phyloP scores from a whole-genome alignment of 192 early-diverging fungal species.

The Linnemannia elongata region DNA sequence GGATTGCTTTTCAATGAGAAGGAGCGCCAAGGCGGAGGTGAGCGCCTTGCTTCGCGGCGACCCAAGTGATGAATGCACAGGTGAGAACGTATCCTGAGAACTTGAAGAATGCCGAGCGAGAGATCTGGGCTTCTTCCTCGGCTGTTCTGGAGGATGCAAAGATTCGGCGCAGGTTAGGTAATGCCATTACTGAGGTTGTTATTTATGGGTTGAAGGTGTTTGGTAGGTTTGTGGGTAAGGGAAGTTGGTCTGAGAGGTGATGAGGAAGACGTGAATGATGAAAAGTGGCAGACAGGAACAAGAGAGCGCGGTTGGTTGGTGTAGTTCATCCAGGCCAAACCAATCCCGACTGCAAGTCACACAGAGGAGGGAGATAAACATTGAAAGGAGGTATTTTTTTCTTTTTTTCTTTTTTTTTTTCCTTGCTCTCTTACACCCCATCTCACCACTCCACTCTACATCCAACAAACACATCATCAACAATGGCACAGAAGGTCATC shows the following conservation, averaged over 20 bases:
- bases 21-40: slow-evolving; percentile 32
- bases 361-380: not conserved
- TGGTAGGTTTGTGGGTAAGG: not conserved
- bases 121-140: slow-evolving; percentile 70
- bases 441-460: not conserved
- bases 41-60: slow-evolving; percentile 46
- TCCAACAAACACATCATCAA: slow-evolving; percentile 1
- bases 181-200: slow-evolving; percentile 49
- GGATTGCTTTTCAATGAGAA: not conserved
- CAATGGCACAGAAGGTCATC: slow-evolving; percentile 47
- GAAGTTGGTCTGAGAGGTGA: not conserved
- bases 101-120: slow-evolving; percentile 71
- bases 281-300: not conserved
- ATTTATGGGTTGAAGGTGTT: not conserved
- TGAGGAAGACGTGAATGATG: not conserved
- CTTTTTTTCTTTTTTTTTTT: slow-evolving; percentile 12
- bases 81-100: slow-evolving; percentile 71
- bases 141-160: slow-evolving; percentile 70
- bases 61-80: slow-evolving; percentile 68
- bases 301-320: no score
- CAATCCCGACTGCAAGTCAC: not conserved
- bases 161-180: slow-evolving; percentile 70
- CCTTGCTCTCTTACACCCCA: not conserved
- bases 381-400: not conserved
- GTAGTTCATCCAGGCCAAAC: no score